A percentile compares a stretch with the other conserved stretches of the same genome.
These are phyloP conservation scores for Flaveria brownii DNA, from an alignment of 129 eudicot species.

Conservation along the genomic window DNA sequence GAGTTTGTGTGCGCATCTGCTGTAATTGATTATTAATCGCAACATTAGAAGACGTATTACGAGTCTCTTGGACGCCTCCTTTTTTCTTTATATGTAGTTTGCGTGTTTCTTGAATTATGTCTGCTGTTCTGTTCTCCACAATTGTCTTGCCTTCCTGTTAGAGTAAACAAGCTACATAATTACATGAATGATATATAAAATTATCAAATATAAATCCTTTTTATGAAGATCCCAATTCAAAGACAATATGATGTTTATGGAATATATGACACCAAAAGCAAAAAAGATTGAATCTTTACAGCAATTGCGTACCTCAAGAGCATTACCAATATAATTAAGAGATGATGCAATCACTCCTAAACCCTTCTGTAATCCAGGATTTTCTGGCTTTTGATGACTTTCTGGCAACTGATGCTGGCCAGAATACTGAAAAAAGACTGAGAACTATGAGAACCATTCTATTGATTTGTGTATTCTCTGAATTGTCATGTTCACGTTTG, in stretches of 20 bases:
- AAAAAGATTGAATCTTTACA: not conserved
- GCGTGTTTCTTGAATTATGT: conserved; percentile 79
- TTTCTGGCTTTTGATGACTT: conserved; percentile 54
- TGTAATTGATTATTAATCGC: conserved; percentile 35
- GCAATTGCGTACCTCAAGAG: conserved; percentile 54
- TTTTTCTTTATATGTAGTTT: conserved; percentile 64
- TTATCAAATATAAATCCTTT: not conserved
- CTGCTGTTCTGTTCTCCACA: conserved; percentile 77
- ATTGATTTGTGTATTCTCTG: not conserved
- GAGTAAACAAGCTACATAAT: not conserved
- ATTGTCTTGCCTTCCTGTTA: conserved; percentile 70
- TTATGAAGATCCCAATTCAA: not conserved
- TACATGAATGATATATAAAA: not conserved
- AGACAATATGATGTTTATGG: not conserved
- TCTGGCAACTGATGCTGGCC: conserved; percentile 36
- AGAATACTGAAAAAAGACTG: conserved; percentile 45
- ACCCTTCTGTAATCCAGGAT: conserved; percentile 62
- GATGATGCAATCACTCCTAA: conserved; percentile 69
- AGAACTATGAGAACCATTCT: not conserved
- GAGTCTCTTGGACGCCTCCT: conserved; percentile 38
- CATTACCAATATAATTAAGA: conserved; percentile 69
- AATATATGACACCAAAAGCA: not conserved
- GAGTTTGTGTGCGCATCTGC: conserved; percentile 32
- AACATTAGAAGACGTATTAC: conserved; percentile 38
- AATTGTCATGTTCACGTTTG: not conserved